Evolutionary conservation across 106 monocot genomes (phyloP), one percentile per base, ranked within the genome.

Genomic region (Xerophyta viscosa): DNA sequence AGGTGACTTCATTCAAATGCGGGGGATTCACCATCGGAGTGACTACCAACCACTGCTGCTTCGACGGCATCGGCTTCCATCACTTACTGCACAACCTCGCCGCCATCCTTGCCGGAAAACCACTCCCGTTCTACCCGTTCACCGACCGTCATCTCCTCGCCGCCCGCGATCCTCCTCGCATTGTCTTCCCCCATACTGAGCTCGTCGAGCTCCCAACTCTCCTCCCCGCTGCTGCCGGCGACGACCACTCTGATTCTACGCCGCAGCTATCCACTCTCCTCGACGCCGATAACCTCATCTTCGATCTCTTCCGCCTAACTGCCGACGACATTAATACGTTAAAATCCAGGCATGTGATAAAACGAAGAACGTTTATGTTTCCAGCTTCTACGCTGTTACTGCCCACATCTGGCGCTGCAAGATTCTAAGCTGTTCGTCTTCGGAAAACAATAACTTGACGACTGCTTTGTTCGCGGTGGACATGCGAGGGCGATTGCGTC

Each of bases 381-480:
- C 58, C 0, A 50, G 67, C 52, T 72, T 78, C 72, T 57, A 49
- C 37, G 63, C 57, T 8, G 63, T 68, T 10, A 46, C 56, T 1
- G 72, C 78, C 14, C 72, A 78, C 31, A 42, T 78, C 19, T 78
- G 78, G 72, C 62, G 72, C 11, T 72, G 72, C 72, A 78, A 78
- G 58, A 62, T 57, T 1, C 28, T 65, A 25, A 41, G 47, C 0
- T 21, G 60, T 1, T 0, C 13, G 14, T 20, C 18, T 12, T 27
- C 1, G 2, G 36, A 31, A 9, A 18, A 15, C 0, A 37, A 58
- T 10, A 23, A 42, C 19, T 37, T 18, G 13, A 71, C 58, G 1
- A 72, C 37, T 3, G 36, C 71, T 2, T 60, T 61, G n/a, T 78
- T 62, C n/a, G 66, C 71, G 10, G 71, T 77, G 9, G 71, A 77